These are phyloP conservation scores for Exophiala sp. DNA, from an alignment of 2,329 filamentous ascomycete genomes.

Conservation along the genomic window DNA sequence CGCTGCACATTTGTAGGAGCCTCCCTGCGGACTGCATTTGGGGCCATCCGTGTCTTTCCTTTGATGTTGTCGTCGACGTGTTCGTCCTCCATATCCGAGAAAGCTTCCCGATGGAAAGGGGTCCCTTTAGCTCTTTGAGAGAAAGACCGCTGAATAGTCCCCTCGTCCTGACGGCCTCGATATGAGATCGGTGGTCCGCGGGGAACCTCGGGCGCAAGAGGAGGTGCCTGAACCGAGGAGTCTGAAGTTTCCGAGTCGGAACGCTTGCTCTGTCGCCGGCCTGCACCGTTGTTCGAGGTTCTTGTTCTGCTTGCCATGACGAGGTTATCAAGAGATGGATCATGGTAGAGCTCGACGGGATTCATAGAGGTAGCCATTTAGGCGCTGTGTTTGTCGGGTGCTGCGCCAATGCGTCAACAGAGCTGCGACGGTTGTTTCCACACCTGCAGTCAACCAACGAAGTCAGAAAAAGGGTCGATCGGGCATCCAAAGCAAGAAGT, in stretches of 20 bases:
- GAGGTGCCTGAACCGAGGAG: constrained; percentile 2
- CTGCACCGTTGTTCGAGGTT: constrained; percentile 10
- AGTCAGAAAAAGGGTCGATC: constrained; percentile 3
- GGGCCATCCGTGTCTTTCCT: constrained; percentile 6
- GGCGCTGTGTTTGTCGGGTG: neutral
- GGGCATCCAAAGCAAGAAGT: neutral
- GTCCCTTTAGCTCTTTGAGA: constrained; percentile 28
- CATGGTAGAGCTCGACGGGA: constrained; percentile 26
- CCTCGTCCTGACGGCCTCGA: constrained; percentile 40
- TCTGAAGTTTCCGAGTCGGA: constrained; percentile 13
- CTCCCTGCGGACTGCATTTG: constrained; percentile 4
- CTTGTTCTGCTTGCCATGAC: constrained; percentile 7
- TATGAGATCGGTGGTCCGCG: constrained; percentile 55
- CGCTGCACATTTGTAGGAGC: constrained; percentile 1
- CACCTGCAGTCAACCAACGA: neutral
- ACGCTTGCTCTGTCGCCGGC: constrained; percentile 9
- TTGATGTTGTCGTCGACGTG: constrained; percentile 3
- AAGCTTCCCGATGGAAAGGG: constrained; percentile 28
- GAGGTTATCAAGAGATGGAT: constrained; percentile 24
- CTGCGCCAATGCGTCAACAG: neutral
- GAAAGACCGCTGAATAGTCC: constrained; percentile 25
- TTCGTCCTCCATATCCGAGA: constrained; percentile 21
- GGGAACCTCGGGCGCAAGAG: constrained; percentile 55
- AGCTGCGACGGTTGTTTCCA: no score
- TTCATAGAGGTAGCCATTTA: constrained; percentile 26